Base-by-base conservation (phyloP, 208 protist species). In the Acanthamoeba healyi region DNA sequence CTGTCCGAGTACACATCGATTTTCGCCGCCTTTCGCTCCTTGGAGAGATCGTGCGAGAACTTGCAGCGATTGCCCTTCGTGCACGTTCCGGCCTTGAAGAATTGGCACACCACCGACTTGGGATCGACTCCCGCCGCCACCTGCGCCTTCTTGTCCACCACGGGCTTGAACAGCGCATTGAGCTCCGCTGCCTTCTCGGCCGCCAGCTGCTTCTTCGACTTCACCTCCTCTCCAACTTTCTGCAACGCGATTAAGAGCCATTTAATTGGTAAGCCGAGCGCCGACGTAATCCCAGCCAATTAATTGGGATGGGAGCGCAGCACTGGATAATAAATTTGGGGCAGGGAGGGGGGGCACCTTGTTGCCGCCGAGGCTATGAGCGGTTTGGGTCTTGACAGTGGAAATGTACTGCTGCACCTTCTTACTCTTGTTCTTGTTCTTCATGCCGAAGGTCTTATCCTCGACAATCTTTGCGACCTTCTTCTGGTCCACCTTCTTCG, bases 391-490 rank as follows among this genome's bases (percentile, higher is more conserved):
- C 36, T 79, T 93, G 12, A 93, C 46, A 1, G 40, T 22, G 5
- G 42, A 44, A 24, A 93, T 84, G 46, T 93, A 96, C 86, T 94
- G 36, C 36, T 94, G 72, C 72, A 94, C 77, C 42, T 96, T 97
- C 74, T 96, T 96, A 74, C 89, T 94, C 90, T 98, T 98, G 79
- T 97, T 97, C 65, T 98, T 98, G 93, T 98, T 98, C 94, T 98
- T 98, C n/a, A 98, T 54, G 82, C 97, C 97, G 90, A 98, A 98
- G 36, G 97, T 98, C 95, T 97, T 97, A 61, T 97, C 97, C 92
- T 97, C 96, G 46, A 97, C 79, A 26, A 97, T 94, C 63, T 97
- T 96, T 63, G 97, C 89, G 29, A 94, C 94, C 17, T 95, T 91
- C 61, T 97, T 97, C 36, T 97, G 86, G 0, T 95, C 44, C 26